These are phyloP conservation scores for Clausena lansium DNA, from an alignment of 345 rosid species.

Conservation along the genomic window DNA sequence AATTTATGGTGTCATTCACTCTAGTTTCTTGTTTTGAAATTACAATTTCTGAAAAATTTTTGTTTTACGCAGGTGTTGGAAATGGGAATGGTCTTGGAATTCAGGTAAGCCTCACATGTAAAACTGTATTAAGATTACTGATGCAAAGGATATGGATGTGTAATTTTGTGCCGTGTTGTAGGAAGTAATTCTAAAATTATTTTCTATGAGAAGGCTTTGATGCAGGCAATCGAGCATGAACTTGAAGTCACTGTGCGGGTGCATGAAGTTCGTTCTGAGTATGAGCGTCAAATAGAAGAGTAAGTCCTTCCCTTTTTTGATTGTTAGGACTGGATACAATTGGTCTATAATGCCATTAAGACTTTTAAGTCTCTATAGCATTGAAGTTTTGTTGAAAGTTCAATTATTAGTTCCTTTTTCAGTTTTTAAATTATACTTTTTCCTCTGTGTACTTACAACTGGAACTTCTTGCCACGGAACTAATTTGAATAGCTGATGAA, in stretches of 20 bases:
- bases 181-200: slow-evolving; percentile 7
- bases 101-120: slow-evolving; percentile 53
- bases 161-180: background rate
- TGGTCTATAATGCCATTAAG: background rate
- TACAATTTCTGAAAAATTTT: slow-evolving; percentile 16
- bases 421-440: background rate
- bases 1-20: slow-evolving; percentile 14
- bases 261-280: slow-evolving; percentile 89
- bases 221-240: slow-evolving; percentile 93
- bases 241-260: slow-evolving; percentile 89
- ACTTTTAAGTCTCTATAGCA: background rate
- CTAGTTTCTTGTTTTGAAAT: slow-evolving; percentile 13
- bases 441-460: background rate
- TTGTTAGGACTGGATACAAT: background rate
- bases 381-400: background rate
- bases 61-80: slow-evolving; percentile 43
- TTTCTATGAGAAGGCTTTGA: slow-evolving; percentile 56
- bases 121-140: background rate
- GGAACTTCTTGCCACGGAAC: background rate
- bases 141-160: slow-evolving; percentile 6
- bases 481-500: background rate
- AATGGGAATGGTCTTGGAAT: slow-evolving; percentile 67
- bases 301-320: slow-evolving; percentile 40
- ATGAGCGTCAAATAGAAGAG: slow-evolving; percentile 94
- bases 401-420: background rate